phyloP scores from a whole-genome alignment of 2,329 filamentous ascomycete genomes.

The Chaetomium sp. region DNA sequence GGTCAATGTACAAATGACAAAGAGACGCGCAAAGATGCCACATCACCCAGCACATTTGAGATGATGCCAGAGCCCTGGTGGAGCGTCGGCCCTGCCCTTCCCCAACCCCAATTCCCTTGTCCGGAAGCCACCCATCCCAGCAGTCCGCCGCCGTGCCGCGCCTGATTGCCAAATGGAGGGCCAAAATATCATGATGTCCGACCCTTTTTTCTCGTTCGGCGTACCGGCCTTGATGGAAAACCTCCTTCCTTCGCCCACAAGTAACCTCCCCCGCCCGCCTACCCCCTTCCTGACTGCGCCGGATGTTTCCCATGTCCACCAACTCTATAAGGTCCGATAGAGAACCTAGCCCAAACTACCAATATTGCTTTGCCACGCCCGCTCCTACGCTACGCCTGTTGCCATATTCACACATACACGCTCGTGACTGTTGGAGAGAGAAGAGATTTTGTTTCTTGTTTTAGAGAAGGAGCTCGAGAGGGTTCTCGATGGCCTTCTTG shows the following conservation, averaged over 20 bases:
- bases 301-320: not conserved
- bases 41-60: constrained; percentile 16
- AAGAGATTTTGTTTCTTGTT: not conserved
- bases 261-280: no score
- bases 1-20: constrained; percentile 22
- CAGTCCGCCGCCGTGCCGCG: no score
- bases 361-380: not conserved
- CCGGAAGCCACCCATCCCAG: no score
- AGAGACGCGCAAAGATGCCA: constrained; percentile 11
- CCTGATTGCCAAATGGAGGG: no score
- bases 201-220: no score
- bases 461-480: constrained; percentile 87
- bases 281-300: not conserved
- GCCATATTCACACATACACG: not conserved
- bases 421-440: not conserved
- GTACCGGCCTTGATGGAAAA: no score
- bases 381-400: not conserved
- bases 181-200: no score
- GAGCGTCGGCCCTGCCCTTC: constrained; percentile 5
- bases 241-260: no score
- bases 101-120: not conserved
- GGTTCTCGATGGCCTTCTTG: constrained; percentile 98
- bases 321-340: not conserved
- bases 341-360: not conserved
- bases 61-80: constrained; percentile 11